Conservation (phyloP, 371 early-diverging fungal species). For the Lichtheimia hyalospora region DNA sequence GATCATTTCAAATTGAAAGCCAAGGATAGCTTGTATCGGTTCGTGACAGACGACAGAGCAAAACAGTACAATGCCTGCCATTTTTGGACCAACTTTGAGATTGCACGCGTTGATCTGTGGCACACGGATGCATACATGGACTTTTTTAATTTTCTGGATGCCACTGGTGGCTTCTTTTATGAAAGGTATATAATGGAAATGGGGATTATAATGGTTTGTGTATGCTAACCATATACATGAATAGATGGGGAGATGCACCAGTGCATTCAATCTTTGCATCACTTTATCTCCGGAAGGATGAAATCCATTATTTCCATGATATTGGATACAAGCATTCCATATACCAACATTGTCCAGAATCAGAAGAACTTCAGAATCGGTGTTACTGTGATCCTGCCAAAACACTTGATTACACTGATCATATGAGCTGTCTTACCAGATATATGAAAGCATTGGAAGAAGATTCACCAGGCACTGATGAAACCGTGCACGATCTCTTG, state of each 20-base stretch:
- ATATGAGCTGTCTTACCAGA: constrained; percentile 36
- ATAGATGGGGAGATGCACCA: constrained; percentile 96
- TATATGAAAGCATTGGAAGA: constrained; percentile 30
- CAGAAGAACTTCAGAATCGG: constrained; percentile 20
- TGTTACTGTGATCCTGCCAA: constrained; percentile 34
- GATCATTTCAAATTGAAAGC: constrained; percentile 38
- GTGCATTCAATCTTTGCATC: constrained; percentile 86
- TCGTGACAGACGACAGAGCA: constrained; percentile 39
- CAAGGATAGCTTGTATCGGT: constrained; percentile 35
- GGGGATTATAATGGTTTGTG: background rate
- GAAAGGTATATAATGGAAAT: constrained; percentile 26
- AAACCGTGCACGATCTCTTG: no score
- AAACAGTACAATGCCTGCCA: constrained; percentile 68
- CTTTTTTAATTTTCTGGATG: constrained; percentile 49
- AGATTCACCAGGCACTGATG: no score
- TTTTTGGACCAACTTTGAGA: constrained; percentile 94
- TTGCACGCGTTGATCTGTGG: constrained; percentile 82
- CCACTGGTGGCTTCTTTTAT: constrained; percentile 73
- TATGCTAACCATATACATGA: background rate
- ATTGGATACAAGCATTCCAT: constrained; percentile 78
- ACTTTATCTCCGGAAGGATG: constrained; percentile 59
- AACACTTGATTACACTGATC: constrained; percentile 37
- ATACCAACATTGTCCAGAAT: constrained; percentile 69
- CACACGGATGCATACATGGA: constrained; percentile 58
- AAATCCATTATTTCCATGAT: constrained; percentile 90